A percentile compares a stretch with the other conserved stretches of the same genome.
Conservation (phyloP, 169 alveolate genomes). For the Cryptosporidium felis region DNA sequence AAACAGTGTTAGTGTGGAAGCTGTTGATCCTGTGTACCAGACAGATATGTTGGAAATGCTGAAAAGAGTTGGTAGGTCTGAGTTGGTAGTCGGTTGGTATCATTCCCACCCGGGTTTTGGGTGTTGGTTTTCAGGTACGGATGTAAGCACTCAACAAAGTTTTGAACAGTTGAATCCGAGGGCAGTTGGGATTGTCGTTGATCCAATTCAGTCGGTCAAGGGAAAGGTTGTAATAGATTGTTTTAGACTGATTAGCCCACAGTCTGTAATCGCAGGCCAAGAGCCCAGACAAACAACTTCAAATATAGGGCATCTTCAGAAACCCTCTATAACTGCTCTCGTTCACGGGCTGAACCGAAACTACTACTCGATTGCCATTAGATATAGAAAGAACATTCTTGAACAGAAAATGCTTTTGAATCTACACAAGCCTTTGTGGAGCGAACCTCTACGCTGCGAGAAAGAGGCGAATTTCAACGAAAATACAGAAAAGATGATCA, state of each 20-base stretch:
- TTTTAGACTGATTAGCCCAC: conserved; percentile 96
- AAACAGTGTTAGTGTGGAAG: conserved; percentile 96
- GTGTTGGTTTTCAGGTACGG: conserved; percentile 98
- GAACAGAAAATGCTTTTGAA: conserved; percentile 97
- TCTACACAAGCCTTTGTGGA: conserved; percentile 95
- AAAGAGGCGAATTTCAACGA: conserved; percentile 42
- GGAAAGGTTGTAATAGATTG: conserved; percentile 99
- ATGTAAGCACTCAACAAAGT: conserved; percentile 97
- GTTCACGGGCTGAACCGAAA: conserved; percentile 95
- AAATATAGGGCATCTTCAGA: conserved; percentile 93
- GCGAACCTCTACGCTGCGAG: conserved; percentile 84
- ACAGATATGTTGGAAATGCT: conserved; percentile 98
- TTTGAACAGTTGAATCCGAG: conserved; percentile 97
- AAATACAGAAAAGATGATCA: conserved; percentile 76
- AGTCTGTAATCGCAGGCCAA: conserved; percentile 89
- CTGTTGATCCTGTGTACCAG: conserved; percentile 99
- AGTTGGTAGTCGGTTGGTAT: conserved; percentile 97
- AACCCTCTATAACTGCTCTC: conserved; percentile 91
- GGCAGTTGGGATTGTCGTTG: conserved; percentile 99
- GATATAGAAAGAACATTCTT: conserved; percentile 94
- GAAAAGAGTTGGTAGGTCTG: conserved; percentile 94
- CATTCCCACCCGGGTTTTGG: conserved; percentile 99
- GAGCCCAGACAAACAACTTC: conserved; percentile 99
- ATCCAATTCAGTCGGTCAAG: conserved; percentile 98
- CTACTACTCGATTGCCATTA: conserved; percentile 97